Evolutionary conservation across 495 filamentous ascomycete species (phyloP), one percentile per base, ranked within the genome.

Genomic region (Podospora fimiseda): DNA sequence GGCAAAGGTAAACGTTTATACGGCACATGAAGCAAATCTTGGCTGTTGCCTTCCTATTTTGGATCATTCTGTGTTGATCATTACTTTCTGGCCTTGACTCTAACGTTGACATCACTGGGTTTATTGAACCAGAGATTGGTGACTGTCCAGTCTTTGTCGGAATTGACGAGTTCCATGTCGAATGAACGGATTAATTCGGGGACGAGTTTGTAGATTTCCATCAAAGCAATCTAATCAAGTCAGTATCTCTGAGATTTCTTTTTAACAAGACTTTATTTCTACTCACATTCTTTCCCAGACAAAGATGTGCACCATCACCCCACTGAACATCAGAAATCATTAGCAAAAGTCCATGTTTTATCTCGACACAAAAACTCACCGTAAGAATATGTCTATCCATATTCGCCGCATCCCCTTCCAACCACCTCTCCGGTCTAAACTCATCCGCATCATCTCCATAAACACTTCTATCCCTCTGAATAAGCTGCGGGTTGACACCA

Each of bases 361-460:
- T 33, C 11, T 14, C 11, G 14, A 41, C 6, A 41, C 8, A 9
- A 41, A n/a, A 6, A 47, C 44, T 47, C 14, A 47, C 44, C 21
- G 15, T 18, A 14, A 47, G 44, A 11, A 47, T 47, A 24, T 47
- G 44, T n/a, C 23, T 47, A 15, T 47, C 44, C 22, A 47, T 27
- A 47, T 15, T 15, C 16, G 44, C 39, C 13, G 23, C 58, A 30
- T 56, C 56, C 9, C 60, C 55, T 1, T 57, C 50, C 5, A 80
- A 60, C 80, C 80, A 85, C 18, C 81, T 57, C 53, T 83, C 80
- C 0, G 81, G 81, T 18, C 70, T 62, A 48, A 71, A 84, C 11
- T 51, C 59, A 14, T 79, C 74, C 1, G 76, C 77, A 55, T 80
- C 75, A 7, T 70, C 64, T 4, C 81, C 80, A 57, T 78, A 84